Conservation (phyloP, 257 asterid genomes). For the Echites panduratus region DNA sequence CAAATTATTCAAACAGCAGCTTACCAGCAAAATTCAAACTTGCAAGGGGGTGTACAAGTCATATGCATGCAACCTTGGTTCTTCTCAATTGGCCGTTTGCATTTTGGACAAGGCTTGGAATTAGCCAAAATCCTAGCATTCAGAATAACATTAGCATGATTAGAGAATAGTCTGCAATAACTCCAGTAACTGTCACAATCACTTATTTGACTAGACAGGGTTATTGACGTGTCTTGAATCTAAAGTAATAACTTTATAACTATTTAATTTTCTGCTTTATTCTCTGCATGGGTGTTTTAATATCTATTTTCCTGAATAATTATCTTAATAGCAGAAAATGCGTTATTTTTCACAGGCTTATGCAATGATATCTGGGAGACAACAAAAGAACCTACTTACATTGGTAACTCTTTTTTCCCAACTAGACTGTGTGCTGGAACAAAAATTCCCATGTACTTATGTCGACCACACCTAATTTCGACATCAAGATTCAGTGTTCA, state of each 20-base stretch:
- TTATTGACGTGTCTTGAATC: neutral
- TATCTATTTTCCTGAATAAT: neutral
- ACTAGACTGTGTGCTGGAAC: neutral
- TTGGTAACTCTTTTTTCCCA: neutral
- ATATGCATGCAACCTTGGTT: conserved; percentile 99
- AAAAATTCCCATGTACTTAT: neutral
- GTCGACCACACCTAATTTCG: neutral
- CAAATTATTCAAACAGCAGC: conserved; percentile 10
- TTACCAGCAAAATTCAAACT: conserved; percentile 99
- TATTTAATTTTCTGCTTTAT: neutral
- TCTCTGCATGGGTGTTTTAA: neutral
- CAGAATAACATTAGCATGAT: conserved; percentile 16
- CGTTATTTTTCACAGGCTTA: neutral
- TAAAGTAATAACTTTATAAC: neutral
- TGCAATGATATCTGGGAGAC: no score
- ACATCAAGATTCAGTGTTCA: neutral
- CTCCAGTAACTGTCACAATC: neutral
- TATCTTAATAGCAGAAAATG: neutral
- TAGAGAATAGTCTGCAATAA: neutral
- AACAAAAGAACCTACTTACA: neutral
- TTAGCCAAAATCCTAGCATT: conserved; percentile 87
- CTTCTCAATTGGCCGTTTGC: conserved; percentile 99
- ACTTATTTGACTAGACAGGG: neutral
- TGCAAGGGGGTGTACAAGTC: conserved; percentile 99
- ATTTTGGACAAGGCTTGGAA: conserved; percentile 99